phyloP scores from a whole-genome alignment of 345 rosid species.

The Euclidium syriacum region DNA sequence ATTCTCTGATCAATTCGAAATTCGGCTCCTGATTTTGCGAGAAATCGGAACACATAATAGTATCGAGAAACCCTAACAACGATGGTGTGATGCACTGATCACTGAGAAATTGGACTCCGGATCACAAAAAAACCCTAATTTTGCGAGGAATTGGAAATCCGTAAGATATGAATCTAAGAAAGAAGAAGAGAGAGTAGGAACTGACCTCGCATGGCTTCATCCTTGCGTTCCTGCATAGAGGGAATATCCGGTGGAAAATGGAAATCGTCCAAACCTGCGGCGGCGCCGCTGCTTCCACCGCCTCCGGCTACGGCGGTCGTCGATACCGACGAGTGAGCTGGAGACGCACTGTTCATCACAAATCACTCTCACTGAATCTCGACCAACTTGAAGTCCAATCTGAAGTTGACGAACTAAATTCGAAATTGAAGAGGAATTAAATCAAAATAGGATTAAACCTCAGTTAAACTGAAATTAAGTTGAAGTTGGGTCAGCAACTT shows the following conservation, averaged over 20 bases:
- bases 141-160: neutral
- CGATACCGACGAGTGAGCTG: slow-evolving; percentile 64
- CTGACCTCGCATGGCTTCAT: slow-evolving; percentile 35
- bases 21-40: neutral
- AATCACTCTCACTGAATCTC: too few relatives aligned
- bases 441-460: too few relatives aligned
- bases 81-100: neutral
- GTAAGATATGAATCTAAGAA: neutral
- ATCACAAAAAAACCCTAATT: neutral
- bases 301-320: slow-evolving; percentile 68
- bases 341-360: slow-evolving; percentile 68
- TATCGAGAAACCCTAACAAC: slow-evolving; percentile 3
- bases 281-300: slow-evolving; percentile 46
- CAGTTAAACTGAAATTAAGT: too few relatives aligned
- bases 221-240: slow-evolving; percentile 45
- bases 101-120: neutral
- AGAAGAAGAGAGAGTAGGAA: neutral
- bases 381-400: too few relatives aligned
- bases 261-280: slow-evolving; percentile 51
- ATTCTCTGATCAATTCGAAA: neutral
- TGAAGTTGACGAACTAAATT: too few relatives aligned
- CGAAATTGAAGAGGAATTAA: too few relatives aligned
- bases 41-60: neutral
- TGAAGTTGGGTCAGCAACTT: too few relatives aligned
- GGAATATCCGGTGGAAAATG: slow-evolving; percentile 58